Conservation (phyloP, 108 stramenopile genomes). For the Cyclotella sp. region DNA sequence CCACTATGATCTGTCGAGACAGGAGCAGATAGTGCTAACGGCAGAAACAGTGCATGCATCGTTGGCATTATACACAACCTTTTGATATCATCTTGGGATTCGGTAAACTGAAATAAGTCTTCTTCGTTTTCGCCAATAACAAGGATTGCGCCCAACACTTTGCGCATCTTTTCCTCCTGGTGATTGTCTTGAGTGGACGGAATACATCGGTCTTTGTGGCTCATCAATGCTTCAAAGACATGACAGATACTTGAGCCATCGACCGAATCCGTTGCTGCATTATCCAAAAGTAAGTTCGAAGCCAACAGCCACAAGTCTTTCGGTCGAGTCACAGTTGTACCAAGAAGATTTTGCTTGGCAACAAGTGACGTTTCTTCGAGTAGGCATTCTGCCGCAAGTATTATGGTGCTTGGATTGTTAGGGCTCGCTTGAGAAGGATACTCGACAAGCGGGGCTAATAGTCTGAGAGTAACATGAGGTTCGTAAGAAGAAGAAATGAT, state of each 20-base stretch:
- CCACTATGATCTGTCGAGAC: constrained; percentile 9
- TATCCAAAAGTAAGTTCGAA: constrained; percentile 35
- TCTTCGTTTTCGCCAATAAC: constrained; percentile 9
- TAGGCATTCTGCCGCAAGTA: constrained; percentile 69
- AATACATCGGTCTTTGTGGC: constrained; percentile 8
- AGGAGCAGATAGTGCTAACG: constrained; percentile 1
- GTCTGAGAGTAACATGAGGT: constrained; percentile 69
- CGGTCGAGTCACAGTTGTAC: constrained; percentile 10
- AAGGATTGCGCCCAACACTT: constrained; percentile 6
- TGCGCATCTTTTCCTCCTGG: constrained; percentile 6
- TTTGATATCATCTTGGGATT: constrained; percentile 26
- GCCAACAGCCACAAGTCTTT: constrained; percentile 44
- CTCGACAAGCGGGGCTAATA: constrained; percentile 69
- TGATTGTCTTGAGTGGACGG: background rate
- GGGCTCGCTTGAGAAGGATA: constrained; percentile 35
- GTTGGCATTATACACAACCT: constrained; percentile 32
- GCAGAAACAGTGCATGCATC: constrained; percentile 19
- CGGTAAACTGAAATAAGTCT: background rate
- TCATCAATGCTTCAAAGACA: constrained; percentile 15
- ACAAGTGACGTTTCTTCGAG: constrained; percentile 58
- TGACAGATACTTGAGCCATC: constrained; percentile 12
- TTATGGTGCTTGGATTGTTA: constrained; percentile 34
- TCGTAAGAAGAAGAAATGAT: constrained; percentile 23
- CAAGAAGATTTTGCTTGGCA: constrained; percentile 13
- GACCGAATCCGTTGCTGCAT: constrained; percentile 17